A percentile compares a stretch with the other conserved stretches of the same genome.
Evolutionary conservation across 192 early-diverging fungal species (phyloP).

Genomic region (Coemansia reversa): DNA sequence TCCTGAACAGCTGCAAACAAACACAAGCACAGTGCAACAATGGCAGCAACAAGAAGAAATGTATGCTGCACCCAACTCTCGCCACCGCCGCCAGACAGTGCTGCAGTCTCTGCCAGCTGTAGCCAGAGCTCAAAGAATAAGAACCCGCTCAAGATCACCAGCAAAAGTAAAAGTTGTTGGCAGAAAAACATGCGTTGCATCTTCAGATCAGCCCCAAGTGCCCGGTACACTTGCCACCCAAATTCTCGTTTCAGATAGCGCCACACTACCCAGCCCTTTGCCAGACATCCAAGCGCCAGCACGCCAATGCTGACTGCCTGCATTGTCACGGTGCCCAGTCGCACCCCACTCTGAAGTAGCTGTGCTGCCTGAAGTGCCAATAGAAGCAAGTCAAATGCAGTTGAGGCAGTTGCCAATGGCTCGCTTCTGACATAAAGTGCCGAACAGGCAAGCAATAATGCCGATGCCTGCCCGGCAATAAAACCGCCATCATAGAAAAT

Average conservation of each 20-base stretch:
- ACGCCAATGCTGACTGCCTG: slow-evolving; percentile 24
- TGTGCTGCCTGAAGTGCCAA: slow-evolving; percentile 21
- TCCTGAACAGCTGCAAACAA: slow-evolving; percentile 36
- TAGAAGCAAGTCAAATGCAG: slow-evolving; percentile 35
- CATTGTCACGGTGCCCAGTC: slow-evolving; percentile 11
- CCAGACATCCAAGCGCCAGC: slow-evolving; percentile 17
- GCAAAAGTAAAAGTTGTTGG: slow-evolving; percentile 37
- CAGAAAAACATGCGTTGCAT: slow-evolving; percentile 53
- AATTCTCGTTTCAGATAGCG: slow-evolving; percentile 44
- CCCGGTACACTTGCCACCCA: slow-evolving; percentile 53
- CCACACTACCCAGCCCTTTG: slow-evolving; percentile 28
- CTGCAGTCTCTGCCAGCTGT: slow-evolving; percentile 56
- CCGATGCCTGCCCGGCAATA: slow-evolving; percentile 31
- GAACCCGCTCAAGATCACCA: slow-evolving; percentile 29
- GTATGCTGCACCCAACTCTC: slow-evolving; percentile 24
- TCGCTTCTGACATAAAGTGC: slow-evolving; percentile 29
- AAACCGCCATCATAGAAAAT: slow-evolving; percentile 31
- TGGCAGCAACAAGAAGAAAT: slow-evolving; percentile 8
- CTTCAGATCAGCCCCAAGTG: slow-evolving; percentile 43
- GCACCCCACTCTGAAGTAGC: slow-evolving; percentile 19
- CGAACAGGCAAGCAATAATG: slow-evolving; percentile 12
- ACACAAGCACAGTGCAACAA: slow-evolving; percentile 18
- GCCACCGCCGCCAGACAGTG: slow-evolving; percentile 10
- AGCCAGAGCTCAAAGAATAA: slow-evolving; percentile 48
- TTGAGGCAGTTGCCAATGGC: slow-evolving; percentile 27